Percentiles rank a stretch among this genome's conserved stretches.
phyloP scores from a whole-genome alignment of 805 yeast genomes.

The Candida sanyiensis region DNA sequence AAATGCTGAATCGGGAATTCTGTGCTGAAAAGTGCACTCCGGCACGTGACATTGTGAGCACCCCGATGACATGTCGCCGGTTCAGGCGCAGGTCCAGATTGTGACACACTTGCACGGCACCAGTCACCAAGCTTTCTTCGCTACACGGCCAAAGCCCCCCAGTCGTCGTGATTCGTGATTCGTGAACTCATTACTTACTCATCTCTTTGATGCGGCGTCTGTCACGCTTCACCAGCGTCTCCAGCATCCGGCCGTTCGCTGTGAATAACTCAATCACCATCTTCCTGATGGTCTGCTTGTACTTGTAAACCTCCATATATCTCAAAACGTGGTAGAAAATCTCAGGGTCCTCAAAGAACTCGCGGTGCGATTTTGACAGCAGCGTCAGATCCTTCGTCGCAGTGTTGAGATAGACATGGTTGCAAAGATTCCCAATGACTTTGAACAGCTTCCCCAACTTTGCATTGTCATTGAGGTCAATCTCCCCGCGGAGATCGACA shows the following conservation, averaged over 20 bases:
- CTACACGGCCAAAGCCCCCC: too few relatives aligned
- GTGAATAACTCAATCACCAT: constrained; percentile 63
- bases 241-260: constrained; percentile 43
- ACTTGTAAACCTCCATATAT: constrained; percentile 51
- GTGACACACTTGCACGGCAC: not conserved
- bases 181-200: constrained; percentile 1
- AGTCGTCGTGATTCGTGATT: too few relatives aligned
- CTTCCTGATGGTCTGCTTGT: constrained; percentile 55
- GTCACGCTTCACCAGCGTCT: constrained; percentile 42
- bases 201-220: constrained; percentile 27
- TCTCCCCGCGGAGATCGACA: constrained; percentile 10
- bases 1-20: not conserved
- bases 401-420: constrained; percentile 45
- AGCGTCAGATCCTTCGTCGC: constrained; percentile 54
- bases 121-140: too few relatives aligned
- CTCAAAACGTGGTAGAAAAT: constrained; percentile 48
- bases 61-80: too few relatives aligned
- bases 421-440: constrained; percentile 50
- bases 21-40: not conserved
- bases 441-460: constrained; percentile 27
- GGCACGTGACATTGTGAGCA: constrained; percentile 2
- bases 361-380: constrained; percentile 45
- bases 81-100: too few relatives aligned
- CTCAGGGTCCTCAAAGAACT: constrained; percentile 48
- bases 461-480: constrained; percentile 23